Conservation (phyloP, 208 protist species). For the Trypanosoma boissoni region DNA sequence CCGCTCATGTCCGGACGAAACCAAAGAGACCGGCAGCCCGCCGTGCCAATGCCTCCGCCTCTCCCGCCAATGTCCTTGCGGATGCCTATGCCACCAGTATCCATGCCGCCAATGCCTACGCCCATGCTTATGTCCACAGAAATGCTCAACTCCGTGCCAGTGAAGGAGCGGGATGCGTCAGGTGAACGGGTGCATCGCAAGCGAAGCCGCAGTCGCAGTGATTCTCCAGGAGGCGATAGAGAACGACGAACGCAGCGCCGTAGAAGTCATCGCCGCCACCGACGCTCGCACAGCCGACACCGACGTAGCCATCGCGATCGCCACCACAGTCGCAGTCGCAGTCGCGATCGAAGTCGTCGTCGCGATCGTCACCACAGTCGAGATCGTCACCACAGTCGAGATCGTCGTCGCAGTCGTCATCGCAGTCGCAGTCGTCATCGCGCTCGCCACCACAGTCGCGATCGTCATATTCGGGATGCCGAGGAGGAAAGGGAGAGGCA, state of each 20-base stretch:
- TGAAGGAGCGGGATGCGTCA: not conserved
- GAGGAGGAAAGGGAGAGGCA: not conserved
- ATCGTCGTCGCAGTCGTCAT: slow-evolving; percentile 3
- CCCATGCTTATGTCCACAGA: too few relatives aligned
- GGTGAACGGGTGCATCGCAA: not conserved
- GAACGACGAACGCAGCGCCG: slow-evolving; percentile 10
- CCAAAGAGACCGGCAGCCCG: too few relatives aligned
- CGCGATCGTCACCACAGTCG: slow-evolving; percentile 9
- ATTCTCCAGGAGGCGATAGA: slow-evolving; percentile 3
- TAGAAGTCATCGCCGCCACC: not conserved
- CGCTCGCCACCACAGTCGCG: not conserved
- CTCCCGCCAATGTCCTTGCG: too few relatives aligned
- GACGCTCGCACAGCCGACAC: not conserved
- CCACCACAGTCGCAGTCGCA: not conserved
- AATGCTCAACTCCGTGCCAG: too few relatives aligned
- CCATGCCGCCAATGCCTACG: too few relatives aligned
- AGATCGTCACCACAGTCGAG: slow-evolving; percentile 7
- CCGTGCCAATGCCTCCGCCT: too few relatives aligned
- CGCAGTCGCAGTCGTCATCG: not conserved
- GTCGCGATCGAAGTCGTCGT: not conserved
- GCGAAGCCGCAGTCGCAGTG: not conserved
- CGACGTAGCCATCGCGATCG: not conserved
- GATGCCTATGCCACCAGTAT: too few relatives aligned
- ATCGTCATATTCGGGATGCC: not conserved
- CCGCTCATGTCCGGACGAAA: slow-evolving; percentile 12